Base-by-base conservation (phyloP, 768 basidiomycete species). In the Leccinum longicurvipes region DNA sequence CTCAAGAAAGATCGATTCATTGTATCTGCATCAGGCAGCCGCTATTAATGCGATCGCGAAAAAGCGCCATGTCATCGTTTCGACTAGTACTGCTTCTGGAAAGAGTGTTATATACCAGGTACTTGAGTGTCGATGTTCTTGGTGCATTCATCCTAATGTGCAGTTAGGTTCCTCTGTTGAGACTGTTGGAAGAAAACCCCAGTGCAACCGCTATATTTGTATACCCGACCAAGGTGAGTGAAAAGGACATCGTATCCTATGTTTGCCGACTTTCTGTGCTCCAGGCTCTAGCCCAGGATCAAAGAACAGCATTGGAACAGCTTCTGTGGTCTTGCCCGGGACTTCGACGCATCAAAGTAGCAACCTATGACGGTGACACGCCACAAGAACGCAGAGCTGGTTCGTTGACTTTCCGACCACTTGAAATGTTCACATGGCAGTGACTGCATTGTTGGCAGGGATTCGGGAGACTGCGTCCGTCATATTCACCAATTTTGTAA, bases 311-410 rank as follows among this genome's bases (percentile, higher is more conserved):
- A 1, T 69, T 95, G 48, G 82, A 88, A 55, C 84, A 86, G 53
- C 66, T 96, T 14, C 63, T 94, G 1, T 77, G 63, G 53, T 73
- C 76, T 9, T 85, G 83, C 67, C 76, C 82, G 0, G 81, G 83
- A 9, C 75, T 93, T n/a, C 81, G 81, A 54, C 76, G 85, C 49
- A 67, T 87, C 36, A 77, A 77, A 67, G 78, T 91, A 12, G 83
- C 83, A 3, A 94, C 88, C 1, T 96, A 92, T 64, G 93, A 96
- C 59, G 93, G 93, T 0, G 93, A 96, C 64, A 95, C 93, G 0
- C 84, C 87, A 0, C 79, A 82, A 67, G 87, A 91, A 31, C 67
- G 70, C 25, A 79, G 93, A 50, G 71, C 77, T 59, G 78, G 90
- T 88, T 55, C 47, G 72, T 61, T 50, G n/a, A n/a, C 36, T 15